Evolutionary conservation across 164 flowering plant species (phyloP).

Genomic region (Magnolia sinica): DNA sequence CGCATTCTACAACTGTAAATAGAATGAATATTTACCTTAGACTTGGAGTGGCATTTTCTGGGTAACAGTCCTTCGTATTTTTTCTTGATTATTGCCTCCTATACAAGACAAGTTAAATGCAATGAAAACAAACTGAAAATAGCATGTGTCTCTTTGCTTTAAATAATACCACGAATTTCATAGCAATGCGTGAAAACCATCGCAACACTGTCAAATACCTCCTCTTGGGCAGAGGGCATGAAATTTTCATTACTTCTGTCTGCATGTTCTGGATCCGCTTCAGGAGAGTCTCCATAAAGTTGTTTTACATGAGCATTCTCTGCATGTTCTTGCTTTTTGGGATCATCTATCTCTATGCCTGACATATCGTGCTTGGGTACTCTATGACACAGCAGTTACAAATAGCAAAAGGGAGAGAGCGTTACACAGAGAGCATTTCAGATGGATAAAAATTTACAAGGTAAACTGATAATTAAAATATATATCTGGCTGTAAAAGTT

Average conservation of each 20-base stretch:
- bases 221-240: constrained; percentile 34
- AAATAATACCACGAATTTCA: background rate
- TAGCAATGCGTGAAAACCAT: background rate
- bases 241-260: constrained; percentile 25
- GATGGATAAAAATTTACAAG: too few species aligned
- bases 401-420: background rate
- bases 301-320: constrained; percentile 9
- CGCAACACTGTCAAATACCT: constrained; percentile 22
- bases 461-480: too few species aligned
- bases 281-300: constrained; percentile 16
- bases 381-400: background rate
- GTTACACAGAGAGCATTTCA: too few species aligned
- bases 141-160: too few species aligned
- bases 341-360: background rate
- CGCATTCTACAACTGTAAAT: too few species aligned
- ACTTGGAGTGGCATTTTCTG: constrained; percentile 73
- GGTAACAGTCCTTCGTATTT: constrained; percentile 85
- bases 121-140: background rate
- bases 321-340: too few species aligned
- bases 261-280: constrained; percentile 16
- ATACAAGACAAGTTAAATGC: constrained; percentile 15
- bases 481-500: too few species aligned
- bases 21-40: constrained; percentile 53
- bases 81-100: constrained; percentile 75
- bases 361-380: constrained; percentile 17